Conservation (phyloP, 2,329 filamentous ascomycete species). For the Alternaria dauci region DNA sequence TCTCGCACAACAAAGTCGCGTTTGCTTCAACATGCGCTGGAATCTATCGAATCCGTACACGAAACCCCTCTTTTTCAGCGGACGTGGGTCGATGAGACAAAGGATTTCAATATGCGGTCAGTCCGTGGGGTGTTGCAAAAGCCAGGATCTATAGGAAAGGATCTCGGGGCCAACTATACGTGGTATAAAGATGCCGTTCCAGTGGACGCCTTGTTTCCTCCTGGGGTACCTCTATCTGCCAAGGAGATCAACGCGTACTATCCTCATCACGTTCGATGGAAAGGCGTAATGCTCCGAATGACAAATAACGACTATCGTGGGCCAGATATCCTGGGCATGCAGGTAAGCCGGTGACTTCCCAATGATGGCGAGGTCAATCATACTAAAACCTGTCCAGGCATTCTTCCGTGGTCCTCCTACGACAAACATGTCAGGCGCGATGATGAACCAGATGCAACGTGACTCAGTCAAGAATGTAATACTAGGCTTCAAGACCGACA, state of each 20-base stretch:
- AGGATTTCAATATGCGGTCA: slow-evolving; percentile 22
- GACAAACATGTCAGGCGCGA: slow-evolving; percentile 1
- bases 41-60: slow-evolving; percentile 3
- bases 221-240: slow-evolving; percentile 33
- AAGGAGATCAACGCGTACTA: slow-evolving; percentile 42
- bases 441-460: slow-evolving; percentile 26
- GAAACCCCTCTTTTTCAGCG: slow-evolving; percentile 20
- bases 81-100: slow-evolving; percentile 32
- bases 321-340: slow-evolving; percentile 31
- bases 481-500: slow-evolving; percentile 18
- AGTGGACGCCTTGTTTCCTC: slow-evolving; percentile 35
- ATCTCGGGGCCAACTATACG: slow-evolving; percentile 9
- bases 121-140: slow-evolving; percentile 6
- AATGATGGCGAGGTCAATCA: no score
- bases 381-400: slow-evolving; percentile 4
- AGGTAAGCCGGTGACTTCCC: slow-evolving; percentile 11
- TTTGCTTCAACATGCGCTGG: not conserved
- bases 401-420: slow-evolving; percentile 30
- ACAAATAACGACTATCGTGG: slow-evolving; percentile 32
- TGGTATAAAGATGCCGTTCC: slow-evolving; percentile 35
- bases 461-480: slow-evolving; percentile 20
- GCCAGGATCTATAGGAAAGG: not conserved
- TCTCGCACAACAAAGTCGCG: not conserved
- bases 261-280: slow-evolving; percentile 38
- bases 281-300: slow-evolving; percentile 34